A percentile compares a stretch with the other conserved stretches of the same genome.
These are phyloP conservation scores for Pleurozium schreberi DNA, from an alignment of 225 moss, liverwort and hornwort species.

Conservation along the genomic window DNA sequence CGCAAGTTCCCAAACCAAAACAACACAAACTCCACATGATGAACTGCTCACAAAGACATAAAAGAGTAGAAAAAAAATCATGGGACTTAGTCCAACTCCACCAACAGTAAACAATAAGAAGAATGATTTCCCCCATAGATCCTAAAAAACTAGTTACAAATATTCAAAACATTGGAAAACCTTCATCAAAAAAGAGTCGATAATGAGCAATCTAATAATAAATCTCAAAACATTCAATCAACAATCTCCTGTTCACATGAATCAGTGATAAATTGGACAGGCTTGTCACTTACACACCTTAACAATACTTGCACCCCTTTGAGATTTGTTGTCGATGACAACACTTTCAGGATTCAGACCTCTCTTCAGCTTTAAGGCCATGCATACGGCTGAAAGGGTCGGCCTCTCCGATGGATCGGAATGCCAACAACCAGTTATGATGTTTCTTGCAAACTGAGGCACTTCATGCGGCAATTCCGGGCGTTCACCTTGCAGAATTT, in stretches of 20 bases:
- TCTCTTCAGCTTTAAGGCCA: background rate
- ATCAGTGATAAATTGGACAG: background rate
- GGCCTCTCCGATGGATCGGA: too few relatives aligned
- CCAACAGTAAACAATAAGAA: too few relatives aligned
- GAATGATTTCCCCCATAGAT: accelerated
- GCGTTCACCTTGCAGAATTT: background rate
- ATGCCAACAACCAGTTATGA: too few relatives aligned
- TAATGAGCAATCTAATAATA: too few relatives aligned
- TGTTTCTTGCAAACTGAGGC: background rate
- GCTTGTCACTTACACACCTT: background rate
- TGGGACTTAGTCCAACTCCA: too few relatives aligned
- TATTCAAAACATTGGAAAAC: accelerated
- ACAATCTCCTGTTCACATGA: background rate
- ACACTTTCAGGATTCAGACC: background rate
- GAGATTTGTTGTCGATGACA: background rate
- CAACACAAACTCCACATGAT: background rate
- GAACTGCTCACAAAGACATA: accelerated
- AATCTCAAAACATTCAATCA: accelerated
- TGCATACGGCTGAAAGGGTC: background rate
- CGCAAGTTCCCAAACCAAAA: background rate
- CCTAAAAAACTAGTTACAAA: too few relatives aligned
- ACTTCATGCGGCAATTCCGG: background rate
- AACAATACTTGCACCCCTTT: background rate
- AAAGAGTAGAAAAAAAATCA: too few relatives aligned
- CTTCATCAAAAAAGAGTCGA: accelerated